Evolutionary conservation across 345 rosid genomes (phyloP), one percentile per base, ranked within the genome.

Genomic region (Gossypium raimondii): DNA sequence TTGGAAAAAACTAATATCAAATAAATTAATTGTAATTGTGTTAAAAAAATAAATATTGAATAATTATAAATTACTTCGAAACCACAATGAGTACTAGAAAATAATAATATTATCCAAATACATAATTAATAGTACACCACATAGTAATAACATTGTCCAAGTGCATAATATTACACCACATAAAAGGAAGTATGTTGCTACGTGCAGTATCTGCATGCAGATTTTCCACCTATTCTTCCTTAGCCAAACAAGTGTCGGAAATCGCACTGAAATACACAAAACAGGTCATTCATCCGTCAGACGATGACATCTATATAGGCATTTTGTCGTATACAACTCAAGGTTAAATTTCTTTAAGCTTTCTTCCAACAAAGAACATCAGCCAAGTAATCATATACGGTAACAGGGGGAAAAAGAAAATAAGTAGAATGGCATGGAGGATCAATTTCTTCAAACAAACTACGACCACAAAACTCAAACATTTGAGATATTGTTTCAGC

Each of bases 171-270:
- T 20, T 20, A 20, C 22, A 20, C 22, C 22, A 20, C 22, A 20
- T 20, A 20, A 20, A 95, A 2, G 98, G 96, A 78, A 95, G 93
- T 78, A 95, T 91, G 83, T 89, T 80, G 79, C 92, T 89, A 41
- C 93, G 99, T 76, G 98, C 98, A 52, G 97, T 87, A 76, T 88
- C 92, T 5, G 96, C 89, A 50, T 91, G 93, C 18, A 96, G 99
- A 82, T 95, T 78, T 73, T 89, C 96, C n/a, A 89, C 98, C 98
- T 97, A 95, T 78, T 93, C 94, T 62, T 87, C 88, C 99, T 93
- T 93, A 66, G 98, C 98, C 83, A 89, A 66, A 73, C 99, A 95
- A 10, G 96, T 87, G 76, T 95, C 98, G 4, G 99, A 43, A 56
- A 90, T 90, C 72, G 92, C 89, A 81, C 98, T 95, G 84, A 27